Conservation (phyloP, 805 yeast species). For the Sporopachydermia lactativora region DNA sequence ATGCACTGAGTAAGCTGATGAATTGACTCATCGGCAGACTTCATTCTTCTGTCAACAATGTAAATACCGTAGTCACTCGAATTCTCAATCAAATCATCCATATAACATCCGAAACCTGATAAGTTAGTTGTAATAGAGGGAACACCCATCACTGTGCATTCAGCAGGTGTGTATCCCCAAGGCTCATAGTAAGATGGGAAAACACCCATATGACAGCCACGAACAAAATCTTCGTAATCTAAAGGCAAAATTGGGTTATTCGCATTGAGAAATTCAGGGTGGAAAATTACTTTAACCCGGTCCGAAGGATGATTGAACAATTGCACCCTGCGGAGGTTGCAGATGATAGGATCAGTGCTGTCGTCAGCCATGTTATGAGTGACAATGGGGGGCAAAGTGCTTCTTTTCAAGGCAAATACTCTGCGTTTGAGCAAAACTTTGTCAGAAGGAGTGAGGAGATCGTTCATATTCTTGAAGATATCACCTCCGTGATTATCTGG, state of each 20-base stretch:
- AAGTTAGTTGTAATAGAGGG: constrained; percentile 77
- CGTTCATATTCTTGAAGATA: constrained; percentile 52
- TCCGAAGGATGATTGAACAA: constrained; percentile 64
- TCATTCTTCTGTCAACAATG: constrained; percentile 72
- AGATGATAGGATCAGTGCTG: constrained; percentile 61
- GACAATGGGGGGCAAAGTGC: constrained; percentile 68
- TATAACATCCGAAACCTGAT: constrained; percentile 81
- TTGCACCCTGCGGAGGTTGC: constrained; percentile 63
- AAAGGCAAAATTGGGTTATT: constrained; percentile 70
- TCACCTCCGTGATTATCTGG: constrained; percentile 36
- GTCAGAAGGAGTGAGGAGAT: constrained; percentile 62
- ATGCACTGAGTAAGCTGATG: constrained; percentile 64
- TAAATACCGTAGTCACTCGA: constrained; percentile 78
- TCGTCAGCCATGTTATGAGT: constrained; percentile 82
- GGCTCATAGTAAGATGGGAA: constrained; percentile 87
- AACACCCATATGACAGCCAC: constrained; percentile 83
- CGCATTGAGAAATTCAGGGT: constrained; percentile 75
- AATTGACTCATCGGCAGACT: constrained; percentile 68
- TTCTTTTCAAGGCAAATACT: constrained; percentile 67
- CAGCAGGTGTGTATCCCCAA: constrained; percentile 90
- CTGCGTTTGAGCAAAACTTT: constrained; percentile 65
- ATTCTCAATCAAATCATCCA: constrained; percentile 79
- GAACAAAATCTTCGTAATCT: constrained; percentile 77
- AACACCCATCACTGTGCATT: constrained; percentile 87
- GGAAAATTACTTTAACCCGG: constrained; percentile 73